phyloP scores from a whole-genome alignment of 108 stramenopile genomes.

The Conticribra guillardii region DNA sequence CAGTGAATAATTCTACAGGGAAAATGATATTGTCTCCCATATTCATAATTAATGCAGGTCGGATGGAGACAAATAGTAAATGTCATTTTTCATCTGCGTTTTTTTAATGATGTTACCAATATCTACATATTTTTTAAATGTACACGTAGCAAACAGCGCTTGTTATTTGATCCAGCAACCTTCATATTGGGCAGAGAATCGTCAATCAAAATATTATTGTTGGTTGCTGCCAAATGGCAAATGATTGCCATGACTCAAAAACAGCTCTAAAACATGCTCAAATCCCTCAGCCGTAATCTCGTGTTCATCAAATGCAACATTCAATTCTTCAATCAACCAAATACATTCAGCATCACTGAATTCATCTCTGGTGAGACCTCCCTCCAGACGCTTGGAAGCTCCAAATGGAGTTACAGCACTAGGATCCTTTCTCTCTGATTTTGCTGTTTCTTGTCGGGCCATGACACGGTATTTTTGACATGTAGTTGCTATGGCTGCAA shows the following conservation, averaged over 20 bases:
- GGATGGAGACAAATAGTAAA: too few species aligned
- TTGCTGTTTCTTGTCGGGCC: slow-evolving; percentile 6
- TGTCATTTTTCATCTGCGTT: too few species aligned
- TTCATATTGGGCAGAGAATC: too few species aligned
- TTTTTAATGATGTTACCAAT: too few species aligned
- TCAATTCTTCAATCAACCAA: slow-evolving; percentile 51
- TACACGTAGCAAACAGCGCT: too few species aligned
- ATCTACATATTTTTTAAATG: too few species aligned
- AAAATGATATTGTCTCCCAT: too few species aligned
- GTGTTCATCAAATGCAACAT: slow-evolving; percentile 52
- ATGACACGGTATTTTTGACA: slow-evolving; percentile 2
- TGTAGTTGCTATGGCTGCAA: slow-evolving; percentile 4
- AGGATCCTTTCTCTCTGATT: slow-evolving; percentile 1
- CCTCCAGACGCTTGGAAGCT: slow-evolving; percentile 19
- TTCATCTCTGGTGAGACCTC: slow-evolving; percentile 25
- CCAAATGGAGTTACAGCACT: slow-evolving; percentile 29
- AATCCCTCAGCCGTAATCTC: slow-evolving; percentile 49
- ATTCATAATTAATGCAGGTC: too few species aligned
- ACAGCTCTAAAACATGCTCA: slow-evolving; percentile 26
- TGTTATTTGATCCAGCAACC: too few species aligned
- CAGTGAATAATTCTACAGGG: too few species aligned
- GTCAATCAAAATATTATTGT: too few species aligned
- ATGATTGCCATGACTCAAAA: slow-evolving; percentile 19
- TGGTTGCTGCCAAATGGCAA: too few species aligned
- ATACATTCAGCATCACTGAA: slow-evolving; percentile 36